Evolutionary conservation across 805 yeast species (phyloP).

Genomic region (Monosporozyma aquatica): DNA sequence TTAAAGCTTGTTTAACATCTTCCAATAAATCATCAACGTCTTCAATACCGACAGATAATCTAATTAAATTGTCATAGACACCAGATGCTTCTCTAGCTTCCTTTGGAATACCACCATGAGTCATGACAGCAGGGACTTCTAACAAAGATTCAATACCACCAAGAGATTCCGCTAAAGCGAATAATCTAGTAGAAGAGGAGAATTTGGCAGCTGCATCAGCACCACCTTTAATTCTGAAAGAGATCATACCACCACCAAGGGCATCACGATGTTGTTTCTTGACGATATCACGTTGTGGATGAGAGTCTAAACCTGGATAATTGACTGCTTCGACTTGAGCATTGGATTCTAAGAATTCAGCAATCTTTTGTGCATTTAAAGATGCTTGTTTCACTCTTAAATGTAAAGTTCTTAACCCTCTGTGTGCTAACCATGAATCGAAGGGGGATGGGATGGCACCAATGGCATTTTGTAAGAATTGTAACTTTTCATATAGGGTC

Average conservation of each 20-base stretch:
- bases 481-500: slow-evolving; percentile 49
- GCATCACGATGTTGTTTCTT: slow-evolving; percentile 70
- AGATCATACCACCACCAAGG: slow-evolving; percentile 87
- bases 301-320: slow-evolving; percentile 74
- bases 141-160: slow-evolving; percentile 83
- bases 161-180: slow-evolving; percentile 81
- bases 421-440: slow-evolving; percentile 87
- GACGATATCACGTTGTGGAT: slow-evolving; percentile 55
- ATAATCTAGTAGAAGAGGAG: slow-evolving; percentile 63
- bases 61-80: slow-evolving; percentile 70
- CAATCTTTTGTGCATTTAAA: slow-evolving; percentile 54
- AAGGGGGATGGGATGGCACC: slow-evolving; percentile 88
- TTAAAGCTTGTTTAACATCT: slow-evolving; percentile 65
- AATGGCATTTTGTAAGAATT: slow-evolving; percentile 77
- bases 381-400: slow-evolving; percentile 68
- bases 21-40: slow-evolving; percentile 65
- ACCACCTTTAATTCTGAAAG: slow-evolving; percentile 80
- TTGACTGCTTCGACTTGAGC: slow-evolving; percentile 56
- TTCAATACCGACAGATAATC: slow-evolving; percentile 83
- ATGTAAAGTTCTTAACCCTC: slow-evolving; percentile 83
- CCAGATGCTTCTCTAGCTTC: slow-evolving; percentile 72
- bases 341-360: slow-evolving; percentile 47
- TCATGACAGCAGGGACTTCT: slow-evolving; percentile 87
- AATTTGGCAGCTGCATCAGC: slow-evolving; percentile 65
- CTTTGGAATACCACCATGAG: slow-evolving; percentile 83